Evolutionary conservation across 352 stramenopile species (phyloP).

Genomic region (Globisporangium sylvaticum): DNA sequence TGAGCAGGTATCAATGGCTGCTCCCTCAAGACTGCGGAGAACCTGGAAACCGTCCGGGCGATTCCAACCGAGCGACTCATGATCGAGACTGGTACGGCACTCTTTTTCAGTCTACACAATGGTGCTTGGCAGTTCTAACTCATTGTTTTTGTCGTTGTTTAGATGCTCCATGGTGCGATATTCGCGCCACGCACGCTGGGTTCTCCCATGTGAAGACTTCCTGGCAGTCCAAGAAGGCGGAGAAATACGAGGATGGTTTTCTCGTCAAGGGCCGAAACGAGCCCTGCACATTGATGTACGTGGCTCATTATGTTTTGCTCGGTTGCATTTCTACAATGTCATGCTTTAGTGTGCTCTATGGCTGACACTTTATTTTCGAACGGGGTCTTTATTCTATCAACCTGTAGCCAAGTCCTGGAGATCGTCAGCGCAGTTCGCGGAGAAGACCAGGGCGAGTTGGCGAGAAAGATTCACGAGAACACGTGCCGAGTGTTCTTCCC

Average conservation of each 20-base stretch:
- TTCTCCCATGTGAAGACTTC: slow-evolving; percentile 85
- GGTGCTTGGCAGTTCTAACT: neutral
- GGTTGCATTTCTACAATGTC: neutral
- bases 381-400: neutral
- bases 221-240: slow-evolving; percentile 90
- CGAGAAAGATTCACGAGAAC: slow-evolving; percentile 48
- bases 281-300: slow-evolving; percentile 93
- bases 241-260: slow-evolving; percentile 86
- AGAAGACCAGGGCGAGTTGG: slow-evolving; percentile 44
- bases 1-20: slow-evolving; percentile 91
- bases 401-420: slow-evolving; percentile 76
- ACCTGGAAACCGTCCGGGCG: slow-evolving; percentile 89
- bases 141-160: neutral
- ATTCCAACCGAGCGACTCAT: slow-evolving; percentile 91
- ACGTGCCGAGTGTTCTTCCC: slow-evolving; percentile 69
- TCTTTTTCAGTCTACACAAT: neutral
- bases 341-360: neutral
- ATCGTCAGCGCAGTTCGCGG: slow-evolving; percentile 65
- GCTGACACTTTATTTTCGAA: neutral
- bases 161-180: slow-evolving; percentile 97
- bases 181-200: slow-evolving; percentile 92
- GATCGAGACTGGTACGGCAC: slow-evolving; percentile 87
- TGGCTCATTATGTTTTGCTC: slow-evolving; percentile 18
- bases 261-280: slow-evolving; percentile 96
- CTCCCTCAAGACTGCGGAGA: slow-evolving; percentile 94